Evolutionary conservation across 495 filamentous ascomycete genomes (phyloP), one percentile per base, ranked within the genome.

Genomic region (Oidiodendron maius): DNA sequence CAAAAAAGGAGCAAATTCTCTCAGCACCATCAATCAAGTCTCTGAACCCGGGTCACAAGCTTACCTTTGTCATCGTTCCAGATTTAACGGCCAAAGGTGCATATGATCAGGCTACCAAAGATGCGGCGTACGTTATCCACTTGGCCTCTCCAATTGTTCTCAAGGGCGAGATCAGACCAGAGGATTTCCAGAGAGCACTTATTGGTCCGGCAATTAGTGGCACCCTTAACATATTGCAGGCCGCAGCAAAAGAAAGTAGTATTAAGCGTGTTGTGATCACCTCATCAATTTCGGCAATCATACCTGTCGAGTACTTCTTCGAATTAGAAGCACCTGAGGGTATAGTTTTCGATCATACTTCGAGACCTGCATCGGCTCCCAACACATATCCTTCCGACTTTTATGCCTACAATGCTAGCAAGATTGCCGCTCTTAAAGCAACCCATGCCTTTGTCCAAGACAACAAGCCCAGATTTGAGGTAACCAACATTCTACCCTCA

Each of bases 141-240:
- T 55, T 75, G 23, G 76, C 77, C 1, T 74, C 73, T 34, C 75
- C 77, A 1, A n/a, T n/a, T n/a, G 69, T 41, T 32, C n/a, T n/a
- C n/a, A n/a, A n/a, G n/a, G n/a, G n/a, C n/a, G n/a, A n/a, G n/a
- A 26, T 48, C 18, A 50, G 45, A 13, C 13, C 52, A 16, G 45
- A 53, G 5, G 55, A 55, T 15, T 32, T 24, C 25, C 58, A 62
- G 9, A 44, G 30, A 0, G 44, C 59, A 22, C 23, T 67, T 18
- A 61, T 70, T 26, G 28, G 51, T 13, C 68, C 70, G 1, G 65
- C 69, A 5, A 48, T 71, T 12, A 53, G 64, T 10, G 64, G 63
- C 1, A 69, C 69, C 0, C 37, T 60, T 3, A 53, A 56, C 16
- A 59, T 73, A 11, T 57, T 76, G 18, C 39, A 65, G 30, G 58